Base-by-base conservation (phyloP, 2,329 filamentous ascomycete genomes). In the Allantophomopsis cytisporea region DNA sequence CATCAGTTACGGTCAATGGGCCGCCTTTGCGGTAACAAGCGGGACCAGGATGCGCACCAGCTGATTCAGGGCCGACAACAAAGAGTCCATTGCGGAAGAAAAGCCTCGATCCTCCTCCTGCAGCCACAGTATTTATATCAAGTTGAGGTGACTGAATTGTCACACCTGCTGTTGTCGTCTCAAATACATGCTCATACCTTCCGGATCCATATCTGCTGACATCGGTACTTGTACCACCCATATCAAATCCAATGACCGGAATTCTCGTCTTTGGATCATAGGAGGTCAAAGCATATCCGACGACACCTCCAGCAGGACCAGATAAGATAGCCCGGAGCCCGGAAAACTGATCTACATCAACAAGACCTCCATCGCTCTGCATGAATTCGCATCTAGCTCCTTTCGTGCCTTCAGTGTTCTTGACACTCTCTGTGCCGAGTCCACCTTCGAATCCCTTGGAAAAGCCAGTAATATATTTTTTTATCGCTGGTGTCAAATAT, bases 91-190 rank as follows among this genome's bases (percentile, higher is more conserved):
- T 94, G 45, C 75, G 77, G 71, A 85, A 94, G 60, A 93, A 91
- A 3, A 95, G 66, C 21, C 80, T 69, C 1, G 83, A 89, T 6
- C 86, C 86, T 45, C 88, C 88, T 36, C 88, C 88, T 2, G 88
- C 88, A 5, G 88, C 88, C 1, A 95, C 88, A 0, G 88, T 95
- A 58, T 94, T 94, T 62, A 94, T 94, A 53, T 94, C 87, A 0
- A 94, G 70, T 53, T 94, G 87, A 0, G 88, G 88, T 1, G 83
- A 88, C 52, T 94, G 87, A 20, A 94, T 91, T 1, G 87, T 89
- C 1, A 94, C 84, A n/a, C 88, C 88, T 0, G 88, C 88, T 1
- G 86, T 94, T 0, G 85, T 94, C 0, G 87, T 94, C 60, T 94
- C 88, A 49, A 94, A 94, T 1, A 94, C 86, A 52, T 95, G 88